Evolutionary conservation across 2,329 filamentous ascomycete genomes (phyloP).

Genomic region (Talaromyces sp.): DNA sequence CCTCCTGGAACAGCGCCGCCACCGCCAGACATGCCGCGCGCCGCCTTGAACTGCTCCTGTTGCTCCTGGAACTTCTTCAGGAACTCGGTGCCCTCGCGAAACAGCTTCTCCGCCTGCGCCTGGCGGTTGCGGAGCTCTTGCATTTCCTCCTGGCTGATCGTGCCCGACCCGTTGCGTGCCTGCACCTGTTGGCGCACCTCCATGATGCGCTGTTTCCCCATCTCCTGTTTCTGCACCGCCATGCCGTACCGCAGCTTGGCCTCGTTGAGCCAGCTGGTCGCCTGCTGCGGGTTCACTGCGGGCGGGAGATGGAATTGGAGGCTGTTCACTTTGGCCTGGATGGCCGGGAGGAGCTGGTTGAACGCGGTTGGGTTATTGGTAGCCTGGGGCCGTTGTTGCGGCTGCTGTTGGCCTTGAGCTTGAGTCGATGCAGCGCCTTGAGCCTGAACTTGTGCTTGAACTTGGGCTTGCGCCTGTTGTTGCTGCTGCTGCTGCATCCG

Average conservation of each 20-base stretch:
- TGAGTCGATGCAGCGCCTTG: too few species aligned
- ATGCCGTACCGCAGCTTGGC: slow-evolving; percentile 43
- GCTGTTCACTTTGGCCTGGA: slow-evolving; percentile 41
- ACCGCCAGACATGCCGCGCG: slow-evolving; percentile 17
- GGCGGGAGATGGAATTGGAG: slow-evolving; percentile 42
- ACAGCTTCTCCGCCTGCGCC: slow-evolving; percentile 34
- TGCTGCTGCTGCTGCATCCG: slow-evolving; percentile 27
- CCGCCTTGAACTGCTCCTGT: slow-evolving; percentile 39
- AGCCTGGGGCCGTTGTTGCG: slow-evolving; percentile 20
- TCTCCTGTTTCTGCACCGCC: slow-evolving; percentile 44
- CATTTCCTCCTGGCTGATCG: slow-evolving; percentile 31
- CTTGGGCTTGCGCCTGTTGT: slow-evolving; percentile 19
- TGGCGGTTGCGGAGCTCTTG: slow-evolving; percentile 40
- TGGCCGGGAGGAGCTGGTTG: slow-evolving; percentile 38
- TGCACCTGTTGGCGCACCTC: slow-evolving; percentile 36
- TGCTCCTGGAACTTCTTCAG: slow-evolving; percentile 45
- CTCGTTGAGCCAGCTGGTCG: slow-evolving; percentile 42
- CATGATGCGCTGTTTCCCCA: slow-evolving; percentile 37
- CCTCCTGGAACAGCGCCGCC: slow-evolving; percentile 5
- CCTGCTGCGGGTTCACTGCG: slow-evolving; percentile 37
- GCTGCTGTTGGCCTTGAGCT: slow-evolving; percentile 13
- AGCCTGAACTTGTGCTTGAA: slow-evolving; percentile 13
- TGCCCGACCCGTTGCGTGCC: slow-evolving; percentile 35
- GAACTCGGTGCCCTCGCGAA: slow-evolving; percentile 41
- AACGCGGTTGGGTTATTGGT: slow-evolving; percentile 35